These are phyloP conservation scores for Diaporthe citrichinensis DNA, from an alignment of 2,329 filamentous ascomycete genomes.

Conservation along the genomic window DNA sequence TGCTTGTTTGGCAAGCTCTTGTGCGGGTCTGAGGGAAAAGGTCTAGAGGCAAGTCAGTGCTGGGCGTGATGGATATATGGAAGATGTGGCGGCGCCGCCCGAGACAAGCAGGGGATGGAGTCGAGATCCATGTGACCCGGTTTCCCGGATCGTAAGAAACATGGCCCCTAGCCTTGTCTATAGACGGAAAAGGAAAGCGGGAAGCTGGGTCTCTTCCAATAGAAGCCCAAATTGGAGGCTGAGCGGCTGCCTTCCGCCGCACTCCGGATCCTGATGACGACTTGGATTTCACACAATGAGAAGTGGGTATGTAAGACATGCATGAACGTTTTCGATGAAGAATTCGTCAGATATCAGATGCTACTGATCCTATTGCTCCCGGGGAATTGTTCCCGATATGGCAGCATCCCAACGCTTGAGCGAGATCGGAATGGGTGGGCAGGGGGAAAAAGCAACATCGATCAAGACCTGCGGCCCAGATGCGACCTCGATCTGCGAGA, in stretches of 20 bases:
- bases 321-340: conserved; percentile 16
- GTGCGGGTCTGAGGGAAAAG: not conserved
- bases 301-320: conserved; percentile 16
- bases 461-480: conserved; percentile 27
- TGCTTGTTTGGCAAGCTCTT: conserved; percentile 10
- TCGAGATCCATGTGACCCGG: conserved; percentile 15
- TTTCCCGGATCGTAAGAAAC: conserved; percentile 16
- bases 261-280: conserved; percentile 14
- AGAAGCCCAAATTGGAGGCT: not conserved
- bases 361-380: conserved; percentile 3
- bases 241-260: conserved; percentile 27
- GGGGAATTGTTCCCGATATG: conserved; percentile 21
- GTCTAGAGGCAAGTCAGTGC: not conserved
- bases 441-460: conserved; percentile 21
- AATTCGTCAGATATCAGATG: conserved; percentile 18
- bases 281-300: conserved; percentile 7
- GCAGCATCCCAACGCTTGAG: conserved; percentile 1
- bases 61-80: conserved; percentile 11
- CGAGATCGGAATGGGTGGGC: conserved; percentile 22
- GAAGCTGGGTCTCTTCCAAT: conserved; percentile 1
- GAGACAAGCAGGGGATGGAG: not conserved
- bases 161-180: conserved; percentile 17
- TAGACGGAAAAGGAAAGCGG: conserved; percentile 6
- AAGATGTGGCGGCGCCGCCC: conserved; percentile 23
- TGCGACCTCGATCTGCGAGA: conserved; percentile 14